Conservation (phyloP, 352 stramenopile species). For the Globisporangium iwayamae region DNA sequence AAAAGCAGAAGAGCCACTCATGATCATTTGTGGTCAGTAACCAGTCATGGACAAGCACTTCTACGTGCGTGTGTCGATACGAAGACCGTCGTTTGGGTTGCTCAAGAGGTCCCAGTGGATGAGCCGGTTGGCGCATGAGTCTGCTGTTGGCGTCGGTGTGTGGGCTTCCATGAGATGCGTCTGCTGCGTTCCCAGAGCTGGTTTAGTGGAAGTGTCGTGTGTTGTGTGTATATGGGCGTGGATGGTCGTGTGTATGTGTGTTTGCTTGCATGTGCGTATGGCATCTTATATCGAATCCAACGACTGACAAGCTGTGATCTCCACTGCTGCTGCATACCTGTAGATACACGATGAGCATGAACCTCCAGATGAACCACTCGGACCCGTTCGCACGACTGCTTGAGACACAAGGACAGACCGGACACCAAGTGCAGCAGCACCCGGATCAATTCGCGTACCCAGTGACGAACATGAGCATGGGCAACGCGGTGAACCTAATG, state of each 20-base stretch:
- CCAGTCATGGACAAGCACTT: neutral
- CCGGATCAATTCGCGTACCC: constrained; percentile 7
- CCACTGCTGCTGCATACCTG: neutral
- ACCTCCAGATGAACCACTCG: constrained; percentile 15
- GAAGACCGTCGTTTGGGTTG: neutral
- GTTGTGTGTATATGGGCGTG: neutral
- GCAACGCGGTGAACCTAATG: constrained; percentile 11
- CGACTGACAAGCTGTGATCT: constrained; percentile 9
- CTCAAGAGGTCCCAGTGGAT: neutral
- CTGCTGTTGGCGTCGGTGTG: neutral
- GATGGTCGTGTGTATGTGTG: constrained; percentile 1
- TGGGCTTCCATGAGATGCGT: neutral
- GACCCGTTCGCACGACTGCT: constrained; percentile 12
- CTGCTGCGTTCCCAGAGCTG: constrained; percentile 5
- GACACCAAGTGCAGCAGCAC: neutral
- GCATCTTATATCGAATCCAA: neutral
- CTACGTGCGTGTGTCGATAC: neutral
- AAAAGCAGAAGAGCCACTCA: constrained; percentile 7
- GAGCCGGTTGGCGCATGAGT: neutral
- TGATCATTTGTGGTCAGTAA: neutral
- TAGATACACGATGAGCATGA: constrained; percentile 13
- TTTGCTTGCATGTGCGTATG: neutral
- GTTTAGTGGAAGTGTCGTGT: neutral
- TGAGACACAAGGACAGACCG: neutral
- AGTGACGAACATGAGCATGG: constrained; percentile 1